phyloP scores from a whole-genome alignment of 2,329 filamentous ascomycete species.

The Teratosphaeria zuluensis region DNA sequence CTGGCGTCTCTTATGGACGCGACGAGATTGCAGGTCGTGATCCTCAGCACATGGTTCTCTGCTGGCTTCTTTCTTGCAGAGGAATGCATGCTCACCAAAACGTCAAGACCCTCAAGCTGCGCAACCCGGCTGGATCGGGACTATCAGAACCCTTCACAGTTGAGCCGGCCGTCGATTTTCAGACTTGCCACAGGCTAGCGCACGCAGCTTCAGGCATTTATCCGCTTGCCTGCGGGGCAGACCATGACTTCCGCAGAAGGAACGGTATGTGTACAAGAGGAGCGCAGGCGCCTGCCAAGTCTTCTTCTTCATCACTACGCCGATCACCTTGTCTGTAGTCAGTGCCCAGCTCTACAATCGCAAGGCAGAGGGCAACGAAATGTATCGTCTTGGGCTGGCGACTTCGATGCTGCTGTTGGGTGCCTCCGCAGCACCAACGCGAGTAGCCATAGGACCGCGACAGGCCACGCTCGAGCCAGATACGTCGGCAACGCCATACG shows the following conservation, averaged over 20 bases:
- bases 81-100: neutral
- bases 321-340: too few species aligned
- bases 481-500: constrained; percentile 13
- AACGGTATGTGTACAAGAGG: too few species aligned
- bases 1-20: neutral
- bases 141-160: neutral
- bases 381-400: neutral
- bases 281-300: too few species aligned
- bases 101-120: neutral
- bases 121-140: neutral
- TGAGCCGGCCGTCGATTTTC: neutral
- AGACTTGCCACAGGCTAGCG: neutral
- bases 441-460: neutral
- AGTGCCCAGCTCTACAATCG: neutral
- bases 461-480: neutral
- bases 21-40: neutral
- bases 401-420: neutral
- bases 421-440: neutral
- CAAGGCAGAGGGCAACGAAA: neutral
- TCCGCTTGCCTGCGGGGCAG: neutral
- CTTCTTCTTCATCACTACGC: too few species aligned
- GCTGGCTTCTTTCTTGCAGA: neutral
- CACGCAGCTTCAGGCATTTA: neutral
- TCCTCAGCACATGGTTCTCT: neutral
- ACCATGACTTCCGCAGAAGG: neutral